Evolutionary conservation across 2,329 filamentous ascomycete genomes (phyloP).

Genomic region (Purpureocillium takamizusanense): DNA sequence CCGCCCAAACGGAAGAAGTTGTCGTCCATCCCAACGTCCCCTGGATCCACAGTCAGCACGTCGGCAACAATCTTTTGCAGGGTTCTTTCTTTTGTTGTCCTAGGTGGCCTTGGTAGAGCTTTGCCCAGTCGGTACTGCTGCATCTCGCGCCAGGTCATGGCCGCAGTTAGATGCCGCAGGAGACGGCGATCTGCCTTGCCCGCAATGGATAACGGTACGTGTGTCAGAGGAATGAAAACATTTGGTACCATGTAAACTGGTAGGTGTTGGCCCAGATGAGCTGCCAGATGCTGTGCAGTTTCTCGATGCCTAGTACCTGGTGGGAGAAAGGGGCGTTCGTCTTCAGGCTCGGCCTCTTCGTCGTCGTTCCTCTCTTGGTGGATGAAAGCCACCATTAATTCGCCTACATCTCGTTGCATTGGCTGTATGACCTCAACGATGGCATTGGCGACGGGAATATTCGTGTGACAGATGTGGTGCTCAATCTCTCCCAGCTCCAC

Average conservation of each 20-base stretch:
- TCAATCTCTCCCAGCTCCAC: constrained; percentile 36
- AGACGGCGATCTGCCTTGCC: constrained; percentile 3
- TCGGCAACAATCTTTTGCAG: constrained; percentile 1
- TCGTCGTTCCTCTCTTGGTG: background rate
- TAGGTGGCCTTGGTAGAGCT: no score
- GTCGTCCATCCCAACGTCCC: constrained; percentile 4
- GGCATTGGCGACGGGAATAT: background rate
- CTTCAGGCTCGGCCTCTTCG: background rate
- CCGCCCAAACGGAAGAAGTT: constrained; percentile 6
- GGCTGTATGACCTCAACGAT: constrained; percentile 2
- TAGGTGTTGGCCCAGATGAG: background rate
- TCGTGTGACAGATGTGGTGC: constrained; percentile 3
- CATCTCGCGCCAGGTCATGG: constrained; percentile 1
- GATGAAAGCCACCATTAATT: constrained; percentile 2
- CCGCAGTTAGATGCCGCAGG: background rate
- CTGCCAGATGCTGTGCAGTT: background rate
- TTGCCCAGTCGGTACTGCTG: background rate
- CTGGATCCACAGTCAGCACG: background rate
- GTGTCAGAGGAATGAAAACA: constrained; percentile 3
- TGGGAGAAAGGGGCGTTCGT: background rate
- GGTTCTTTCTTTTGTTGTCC: background rate
- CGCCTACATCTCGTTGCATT: background rate
- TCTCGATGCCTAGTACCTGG: constrained; percentile 1
- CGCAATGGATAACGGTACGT: background rate
- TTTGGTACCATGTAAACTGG: constrained; percentile 8